phyloP scores from a whole-genome alignment of 148 eudicot species.

The Gaultheria prostrata region DNA sequence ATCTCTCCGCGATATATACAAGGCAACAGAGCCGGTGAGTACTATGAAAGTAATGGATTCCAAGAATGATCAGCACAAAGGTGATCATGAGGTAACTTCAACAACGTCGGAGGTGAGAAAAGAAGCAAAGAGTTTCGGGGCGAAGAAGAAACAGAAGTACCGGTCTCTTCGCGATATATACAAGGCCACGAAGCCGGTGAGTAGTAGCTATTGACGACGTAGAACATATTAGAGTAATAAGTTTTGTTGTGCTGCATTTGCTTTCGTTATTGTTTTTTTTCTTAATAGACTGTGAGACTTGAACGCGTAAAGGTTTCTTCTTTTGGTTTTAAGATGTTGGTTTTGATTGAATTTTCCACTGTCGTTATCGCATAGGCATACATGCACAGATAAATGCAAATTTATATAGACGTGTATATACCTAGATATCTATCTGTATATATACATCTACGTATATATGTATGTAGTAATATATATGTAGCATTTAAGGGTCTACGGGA shows the following conservation, averaged over 20 bases:
- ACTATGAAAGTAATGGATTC: not conserved
- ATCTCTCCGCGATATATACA: conserved; percentile 14
- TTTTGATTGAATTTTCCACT: not conserved
- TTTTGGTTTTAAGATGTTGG: not conserved
- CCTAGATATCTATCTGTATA: too few relatives aligned
- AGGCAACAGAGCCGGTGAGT: conserved; percentile 2
- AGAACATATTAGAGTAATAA: not conserved
- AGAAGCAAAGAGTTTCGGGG: not conserved
- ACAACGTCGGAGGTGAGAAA: not conserved
- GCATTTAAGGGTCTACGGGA: too few relatives aligned
- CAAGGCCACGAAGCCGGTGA: conserved; percentile 8
- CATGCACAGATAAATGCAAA: too few relatives aligned
- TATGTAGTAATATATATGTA: too few relatives aligned
- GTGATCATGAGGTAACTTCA: not conserved
- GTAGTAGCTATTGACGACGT: not conserved
- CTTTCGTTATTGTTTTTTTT: not conserved
- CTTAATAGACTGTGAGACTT: not conserved
- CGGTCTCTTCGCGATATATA: conserved; percentile 16
- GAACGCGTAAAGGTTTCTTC: not conserved
- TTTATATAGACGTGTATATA: too few relatives aligned
- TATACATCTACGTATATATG: too few relatives aligned
- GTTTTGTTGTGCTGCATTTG: not conserved
- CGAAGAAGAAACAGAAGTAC: conserved; percentile 19
- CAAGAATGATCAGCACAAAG: not conserved
- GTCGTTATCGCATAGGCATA: too few relatives aligned